Evolutionary conservation across 257 asterid species (phyloP).

Genomic region (Nicotiana obtusifolia): DNA sequence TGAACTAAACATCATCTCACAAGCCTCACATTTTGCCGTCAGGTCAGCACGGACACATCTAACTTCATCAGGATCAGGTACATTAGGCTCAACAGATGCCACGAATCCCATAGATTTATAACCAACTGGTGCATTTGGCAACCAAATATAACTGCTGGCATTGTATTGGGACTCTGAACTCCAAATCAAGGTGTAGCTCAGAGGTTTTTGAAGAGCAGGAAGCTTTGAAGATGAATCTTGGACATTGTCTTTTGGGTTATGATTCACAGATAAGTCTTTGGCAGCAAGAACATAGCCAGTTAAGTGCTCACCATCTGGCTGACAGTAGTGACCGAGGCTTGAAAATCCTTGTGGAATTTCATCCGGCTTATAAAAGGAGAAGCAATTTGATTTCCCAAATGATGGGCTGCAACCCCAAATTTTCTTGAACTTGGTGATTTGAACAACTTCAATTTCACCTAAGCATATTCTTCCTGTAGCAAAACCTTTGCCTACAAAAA

Average conservation of each 20-base stretch:
- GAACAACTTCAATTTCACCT: slow-evolving; percentile 69
- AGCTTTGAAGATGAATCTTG: slow-evolving; percentile 30
- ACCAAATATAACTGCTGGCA: slow-evolving; percentile 66
- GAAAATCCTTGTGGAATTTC: slow-evolving; percentile 60
- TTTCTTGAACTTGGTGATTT: slow-evolving; percentile 46
- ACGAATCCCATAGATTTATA: slow-evolving; percentile 62
- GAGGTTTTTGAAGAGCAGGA: slow-evolving; percentile 66
- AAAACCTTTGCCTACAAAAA: slow-evolving; percentile 59
- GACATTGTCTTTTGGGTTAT: background rate
- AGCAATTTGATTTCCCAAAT: slow-evolving; percentile 31
- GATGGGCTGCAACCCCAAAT: slow-evolving; percentile 49
- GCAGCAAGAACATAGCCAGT: slow-evolving; percentile 70
- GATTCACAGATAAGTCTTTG: background rate
- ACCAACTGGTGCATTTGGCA: slow-evolving; percentile 67
- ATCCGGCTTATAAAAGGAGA: slow-evolving; percentile 61
- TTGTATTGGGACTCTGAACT: slow-evolving; percentile 28
- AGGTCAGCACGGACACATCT: slow-evolving; percentile 74
- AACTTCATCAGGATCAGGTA: slow-evolving; percentile 55
- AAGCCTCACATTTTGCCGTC: slow-evolving; percentile 52
- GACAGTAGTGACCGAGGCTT: slow-evolving; percentile 76
- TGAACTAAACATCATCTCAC: slow-evolving; percentile 36
- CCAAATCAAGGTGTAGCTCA: slow-evolving; percentile 52
- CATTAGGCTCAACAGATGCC: slow-evolving; percentile 37
- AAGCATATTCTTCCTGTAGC: slow-evolving; percentile 59
- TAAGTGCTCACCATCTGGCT: slow-evolving; percentile 40